phyloP scores from a whole-genome alignment of 805 yeast genomes.

The Barnettozyma wickerhamii region DNA sequence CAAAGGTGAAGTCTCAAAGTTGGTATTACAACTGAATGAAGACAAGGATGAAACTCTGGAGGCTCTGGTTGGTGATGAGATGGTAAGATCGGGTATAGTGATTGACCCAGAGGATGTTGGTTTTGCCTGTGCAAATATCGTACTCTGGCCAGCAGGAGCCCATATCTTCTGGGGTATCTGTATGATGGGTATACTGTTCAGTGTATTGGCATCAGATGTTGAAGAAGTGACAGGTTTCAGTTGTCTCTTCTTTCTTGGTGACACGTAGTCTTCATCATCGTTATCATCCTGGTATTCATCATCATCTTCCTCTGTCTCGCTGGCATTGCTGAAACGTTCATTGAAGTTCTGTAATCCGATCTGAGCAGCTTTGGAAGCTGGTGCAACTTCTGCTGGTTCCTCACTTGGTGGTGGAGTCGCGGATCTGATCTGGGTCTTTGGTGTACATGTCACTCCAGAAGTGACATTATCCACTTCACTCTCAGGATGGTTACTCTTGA shows the following conservation, averaged over 20 bases:
- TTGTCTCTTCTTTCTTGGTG: slow-evolving; percentile 23
- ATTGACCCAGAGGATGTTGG: slow-evolving; percentile 7
- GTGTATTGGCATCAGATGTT: slow-evolving; percentile 16
- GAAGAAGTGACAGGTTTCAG: slow-evolving; percentile 13
- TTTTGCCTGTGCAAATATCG: slow-evolving; percentile 27
- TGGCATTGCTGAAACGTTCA: slow-evolving; percentile 6
- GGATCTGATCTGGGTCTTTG: slow-evolving; percentile 21
- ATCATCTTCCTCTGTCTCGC: slow-evolving; percentile 7
- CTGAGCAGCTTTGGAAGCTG: slow-evolving; percentile 23
- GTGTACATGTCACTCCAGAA: slow-evolving; percentile 19
- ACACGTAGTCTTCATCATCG: slow-evolving; percentile 10
- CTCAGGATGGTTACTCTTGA: slow-evolving; percentile 5
- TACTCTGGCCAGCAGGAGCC: slow-evolving; percentile 36
- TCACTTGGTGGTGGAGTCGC: slow-evolving; percentile 8
- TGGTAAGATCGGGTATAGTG: background rate
- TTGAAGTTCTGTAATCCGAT: slow-evolving; percentile 25
- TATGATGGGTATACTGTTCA: slow-evolving; percentile 30
- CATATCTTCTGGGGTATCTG: slow-evolving; percentile 38
- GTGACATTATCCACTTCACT: slow-evolving; percentile 11
- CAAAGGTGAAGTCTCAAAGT: slow-evolving; percentile 59
- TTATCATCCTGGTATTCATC: slow-evolving; percentile 9
- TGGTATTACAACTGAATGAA: slow-evolving; percentile 62
- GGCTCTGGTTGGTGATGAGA: slow-evolving; percentile 11
- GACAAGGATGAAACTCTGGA: slow-evolving; percentile 39
- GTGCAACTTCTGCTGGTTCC: slow-evolving; percentile 9